These are phyloP conservation scores for Candida buenavistaensis DNA, from an alignment of 1,139 yeast species.

Conservation along the genomic window DNA sequence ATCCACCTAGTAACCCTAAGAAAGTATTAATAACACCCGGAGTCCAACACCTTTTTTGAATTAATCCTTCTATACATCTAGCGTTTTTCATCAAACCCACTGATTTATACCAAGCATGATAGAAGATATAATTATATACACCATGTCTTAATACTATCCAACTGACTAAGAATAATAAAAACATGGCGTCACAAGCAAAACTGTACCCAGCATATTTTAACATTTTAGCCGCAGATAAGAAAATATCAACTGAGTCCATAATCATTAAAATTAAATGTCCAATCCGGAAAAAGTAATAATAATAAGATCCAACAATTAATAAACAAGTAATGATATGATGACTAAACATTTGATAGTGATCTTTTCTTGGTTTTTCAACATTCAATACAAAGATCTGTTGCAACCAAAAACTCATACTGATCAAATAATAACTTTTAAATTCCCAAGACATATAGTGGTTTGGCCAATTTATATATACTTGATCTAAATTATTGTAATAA, in stretches of 20 bases:
- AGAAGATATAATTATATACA: slow-evolving; percentile 65
- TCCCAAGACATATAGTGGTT: slow-evolving; percentile 49
- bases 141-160: slow-evolving; percentile 81
- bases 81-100: slow-evolving; percentile 37
- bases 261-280: slow-evolving; percentile 77
- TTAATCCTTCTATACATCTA: slow-evolving; percentile 32
- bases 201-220: slow-evolving; percentile 69
- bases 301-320: slow-evolving; percentile 71
- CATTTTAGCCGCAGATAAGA: slow-evolving; percentile 72
- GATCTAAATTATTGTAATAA: slow-evolving; percentile 59
- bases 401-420: slow-evolving; percentile 75
- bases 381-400: slow-evolving; percentile 77
- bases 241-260: slow-evolving; percentile 83
- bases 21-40: slow-evolving; percentile 50
- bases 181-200: slow-evolving; percentile 65
- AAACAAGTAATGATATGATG: slow-evolving; percentile 82
- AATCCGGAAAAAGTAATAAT: slow-evolving; percentile 67
- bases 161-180: slow-evolving; percentile 60
- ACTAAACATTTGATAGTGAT: slow-evolving; percentile 80
- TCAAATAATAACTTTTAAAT: slow-evolving; percentile 72
- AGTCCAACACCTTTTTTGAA: slow-evolving; percentile 57
- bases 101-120: slow-evolving; percentile 45
- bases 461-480: slow-evolving; percentile 77
- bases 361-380: slow-evolving; percentile 78
- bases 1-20: slow-evolving; percentile 56